Conservation (phyloP, 2,329 filamentous ascomycete genomes). For the Colletotrichum orchidophilum region DNA sequence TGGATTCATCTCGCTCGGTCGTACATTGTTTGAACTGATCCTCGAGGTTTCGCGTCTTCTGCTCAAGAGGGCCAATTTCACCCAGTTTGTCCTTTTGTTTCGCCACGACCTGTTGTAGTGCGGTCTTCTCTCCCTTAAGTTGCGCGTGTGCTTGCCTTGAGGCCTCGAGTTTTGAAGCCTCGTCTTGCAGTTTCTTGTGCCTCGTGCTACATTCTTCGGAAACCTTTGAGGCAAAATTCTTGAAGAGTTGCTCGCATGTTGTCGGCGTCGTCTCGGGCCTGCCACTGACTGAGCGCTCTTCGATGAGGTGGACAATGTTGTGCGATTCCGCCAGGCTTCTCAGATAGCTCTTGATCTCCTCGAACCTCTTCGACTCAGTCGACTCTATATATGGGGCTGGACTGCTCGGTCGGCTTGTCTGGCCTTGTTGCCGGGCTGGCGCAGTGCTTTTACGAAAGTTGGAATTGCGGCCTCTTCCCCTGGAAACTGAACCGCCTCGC, state of each 20-base stretch:
- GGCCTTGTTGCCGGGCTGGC: background rate
- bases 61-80: background rate
- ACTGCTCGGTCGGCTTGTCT: too few species aligned
- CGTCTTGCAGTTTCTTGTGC: background rate
- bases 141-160: background rate
- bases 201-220: background rate
- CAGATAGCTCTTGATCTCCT: background rate
- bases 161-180: background rate
- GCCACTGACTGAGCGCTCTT: background rate
- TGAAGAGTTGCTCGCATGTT: background rate
- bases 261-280: background rate
- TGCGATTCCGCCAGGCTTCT: background rate
- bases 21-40: background rate
- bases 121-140: slow-evolving; percentile 1
- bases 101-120: background rate
- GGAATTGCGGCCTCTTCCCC: background rate
- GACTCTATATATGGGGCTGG: too few species aligned
- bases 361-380: background rate
- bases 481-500: too few species aligned
- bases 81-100: background rate
- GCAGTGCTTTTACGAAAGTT: too few species aligned
- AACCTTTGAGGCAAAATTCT: background rate
- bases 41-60: background rate
- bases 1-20: background rate
- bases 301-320: background rate